These are phyloP conservation scores for Dictyostelium brefeldianum DNA, from an alignment of 78 protist species.

Conservation along the genomic window DNA sequence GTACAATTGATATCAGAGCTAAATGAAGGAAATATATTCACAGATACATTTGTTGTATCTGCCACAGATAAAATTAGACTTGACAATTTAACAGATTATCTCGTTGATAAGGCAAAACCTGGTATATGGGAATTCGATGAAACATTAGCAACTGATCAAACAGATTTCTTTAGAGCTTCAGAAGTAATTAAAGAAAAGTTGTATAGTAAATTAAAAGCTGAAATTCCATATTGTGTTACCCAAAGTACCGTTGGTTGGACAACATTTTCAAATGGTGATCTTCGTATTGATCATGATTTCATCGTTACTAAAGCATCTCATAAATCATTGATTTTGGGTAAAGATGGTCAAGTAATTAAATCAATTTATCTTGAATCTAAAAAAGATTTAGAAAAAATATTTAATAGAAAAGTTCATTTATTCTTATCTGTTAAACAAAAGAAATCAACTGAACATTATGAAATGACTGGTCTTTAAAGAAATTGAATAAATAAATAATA, in stretches of 20 bases:
- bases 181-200: slow-evolving; percentile 67
- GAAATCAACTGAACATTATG: background rate
- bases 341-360: slow-evolving; percentile 23
- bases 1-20: slow-evolving; percentile 16
- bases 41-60: slow-evolving; percentile 40
- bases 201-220: slow-evolving; percentile 14
- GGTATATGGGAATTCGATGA: slow-evolving; percentile 52
- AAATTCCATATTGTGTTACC: slow-evolving; percentile 30
- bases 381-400: slow-evolving; percentile 61
- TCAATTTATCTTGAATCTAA: slow-evolving; percentile 45
- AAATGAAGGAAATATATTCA: slow-evolving; percentile 52
- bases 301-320: slow-evolving; percentile 51
- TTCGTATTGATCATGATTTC: slow-evolving; percentile 69
- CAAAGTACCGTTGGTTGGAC: slow-evolving; percentile 71
- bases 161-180: slow-evolving; percentile 67
- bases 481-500: background rate
- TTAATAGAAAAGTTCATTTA: slow-evolving; percentile 54
- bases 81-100: background rate
- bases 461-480: background rate
- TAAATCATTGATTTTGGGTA: slow-evolving; percentile 34
- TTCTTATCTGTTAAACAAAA: slow-evolving; percentile 61
- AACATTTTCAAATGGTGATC: slow-evolving; percentile 25
- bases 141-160: slow-evolving; percentile 60
- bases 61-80: slow-evolving; percentile 30
- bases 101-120: background rate